Evolutionary conservation across 352 stramenopile genomes (phyloP), one percentile per base, ranked within the genome.

Genomic region (Phytophthora boehmeriae): DNA sequence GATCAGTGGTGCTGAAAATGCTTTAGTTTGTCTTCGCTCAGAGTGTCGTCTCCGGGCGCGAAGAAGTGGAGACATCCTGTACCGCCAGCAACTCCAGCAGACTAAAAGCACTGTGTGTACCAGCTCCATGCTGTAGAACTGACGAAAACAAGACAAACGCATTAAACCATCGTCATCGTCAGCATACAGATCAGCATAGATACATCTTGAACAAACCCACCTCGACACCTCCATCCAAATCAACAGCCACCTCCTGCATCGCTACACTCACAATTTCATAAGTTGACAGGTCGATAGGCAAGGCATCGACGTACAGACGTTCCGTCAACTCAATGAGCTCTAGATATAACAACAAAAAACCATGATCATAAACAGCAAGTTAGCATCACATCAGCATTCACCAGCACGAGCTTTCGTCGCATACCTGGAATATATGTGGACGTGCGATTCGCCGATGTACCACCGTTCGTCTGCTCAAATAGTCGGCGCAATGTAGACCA

Each of bases 291-390:
- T 84, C 75, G 42, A 88, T 76, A 11, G 80, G 78, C 9, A 90
- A 60, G 22, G 63, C 42, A 38, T 86, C 72, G 43, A 87, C 72
- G 59, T 90, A 90, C 48, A 80, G 19, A 4, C 61, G 66, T 58
- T 89, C 75, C n/a, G 71, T 71, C 50, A 78, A 52, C 43, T 81
- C 69, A n/a, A 85, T 77, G 6, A 87, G 71, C 36, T 87, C 77
- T 87, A 38, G 36, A 50, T 2, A 57, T 16, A 54, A 44, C 8
- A 46, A 25, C 49, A 48, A 41, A 17, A 0, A 20, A 6, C 28
- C 17, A 0, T 36, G 0, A 46, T n/a, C 8, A 51, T 11, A 25
- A 4, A 55, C 30, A 34, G 50, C 28, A 50, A 30, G 30, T 70
- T 27, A 77, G 51, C 39, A 42, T 20, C 10, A n/a, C 1, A 42